phyloP scores from a whole-genome alignment of 2,329 filamentous ascomycete genomes.

The Blastomyces percursus region DNA sequence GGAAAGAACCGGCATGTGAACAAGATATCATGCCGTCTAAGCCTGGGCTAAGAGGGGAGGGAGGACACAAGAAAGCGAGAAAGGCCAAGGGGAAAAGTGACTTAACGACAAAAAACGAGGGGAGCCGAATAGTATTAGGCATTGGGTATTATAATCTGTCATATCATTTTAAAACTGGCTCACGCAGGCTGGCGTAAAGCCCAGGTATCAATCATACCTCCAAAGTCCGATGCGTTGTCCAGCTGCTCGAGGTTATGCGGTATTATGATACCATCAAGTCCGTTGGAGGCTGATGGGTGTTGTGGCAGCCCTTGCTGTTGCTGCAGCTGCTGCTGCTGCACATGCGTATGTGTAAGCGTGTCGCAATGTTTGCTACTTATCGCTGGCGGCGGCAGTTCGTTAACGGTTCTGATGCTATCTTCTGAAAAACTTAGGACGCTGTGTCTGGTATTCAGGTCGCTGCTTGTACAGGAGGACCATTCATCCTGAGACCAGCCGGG shows the following conservation, averaged over 20 bases:
- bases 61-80: not conserved
- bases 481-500: slow-evolving; percentile 30
- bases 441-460: slow-evolving; percentile 30
- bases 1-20: not conserved
- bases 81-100: not conserved
- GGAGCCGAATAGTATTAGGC: not conserved
- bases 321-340: not conserved
- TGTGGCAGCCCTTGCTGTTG: not conserved
- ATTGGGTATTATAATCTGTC: not conserved
- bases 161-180: not conserved
- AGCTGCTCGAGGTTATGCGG: slow-evolving; percentile 1
- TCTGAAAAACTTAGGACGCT: slow-evolving; percentile 51
- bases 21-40: not conserved
- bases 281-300: not conserved
- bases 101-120: not conserved
- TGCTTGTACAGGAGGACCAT: slow-evolving; percentile 31
- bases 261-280: slow-evolving; percentile 3
- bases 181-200: not conserved
- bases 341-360: not conserved
- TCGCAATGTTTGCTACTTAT: not conserved
- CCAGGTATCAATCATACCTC: slow-evolving; percentile 1
- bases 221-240: not conserved
- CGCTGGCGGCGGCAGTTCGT: not conserved
- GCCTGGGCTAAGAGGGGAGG: not conserved
- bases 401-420: slow-evolving; percentile 45